Conservation (phyloP, 441 rosid species). For the Geranium incanum region DNA sequence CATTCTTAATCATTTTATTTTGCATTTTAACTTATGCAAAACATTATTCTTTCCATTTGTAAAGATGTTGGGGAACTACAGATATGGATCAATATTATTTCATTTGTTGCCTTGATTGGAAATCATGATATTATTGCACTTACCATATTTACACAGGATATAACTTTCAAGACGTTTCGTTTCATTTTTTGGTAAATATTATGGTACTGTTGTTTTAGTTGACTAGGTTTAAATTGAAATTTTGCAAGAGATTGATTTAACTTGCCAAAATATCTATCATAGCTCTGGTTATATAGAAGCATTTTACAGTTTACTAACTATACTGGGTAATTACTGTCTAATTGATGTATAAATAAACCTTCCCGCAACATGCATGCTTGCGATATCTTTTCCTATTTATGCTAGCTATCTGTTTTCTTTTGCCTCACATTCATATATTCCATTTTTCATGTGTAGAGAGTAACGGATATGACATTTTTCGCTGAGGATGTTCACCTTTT, state of each 20-base stretch:
- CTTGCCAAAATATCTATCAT: not conserved
- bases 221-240: not conserved
- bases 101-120: not conserved
- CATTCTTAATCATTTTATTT: not conserved
- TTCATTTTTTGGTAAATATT: no score
- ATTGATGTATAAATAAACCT: not conserved
- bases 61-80: not conserved
- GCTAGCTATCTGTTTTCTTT: not conserved
- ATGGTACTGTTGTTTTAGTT: not conserved
- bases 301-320: not conserved
- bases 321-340: not conserved
- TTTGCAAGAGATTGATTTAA: not conserved
- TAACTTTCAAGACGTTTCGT: no score
- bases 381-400: not conserved
- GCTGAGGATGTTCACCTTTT: constrained; percentile 87
- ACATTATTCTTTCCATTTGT: not conserved
- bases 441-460: constrained; percentile 39
- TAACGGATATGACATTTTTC: constrained; percentile 87
- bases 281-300: not conserved
- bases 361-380: not conserved
- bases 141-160: no score
- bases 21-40: not conserved
- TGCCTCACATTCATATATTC: not conserved
- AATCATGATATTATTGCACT: not conserved
- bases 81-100: no score